Evolutionary conservation across 2,329 filamentous ascomycete genomes (phyloP), one percentile per base, ranked within the genome.

Genomic region (Diaporthe sp.): DNA sequence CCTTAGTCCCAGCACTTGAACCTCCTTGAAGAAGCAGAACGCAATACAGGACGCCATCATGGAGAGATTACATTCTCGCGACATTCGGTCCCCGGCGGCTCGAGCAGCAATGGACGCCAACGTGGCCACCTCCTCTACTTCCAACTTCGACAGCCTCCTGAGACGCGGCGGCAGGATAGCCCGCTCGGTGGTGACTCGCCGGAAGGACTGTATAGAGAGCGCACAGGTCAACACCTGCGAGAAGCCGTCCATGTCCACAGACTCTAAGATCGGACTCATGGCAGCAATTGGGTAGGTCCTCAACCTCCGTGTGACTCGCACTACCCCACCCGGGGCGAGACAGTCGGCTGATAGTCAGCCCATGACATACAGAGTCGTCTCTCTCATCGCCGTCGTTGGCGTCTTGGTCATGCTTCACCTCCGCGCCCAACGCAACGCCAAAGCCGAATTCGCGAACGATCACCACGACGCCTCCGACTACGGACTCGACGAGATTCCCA

Each of bases 401-500:
- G 12, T 77, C 28, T 49, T 77, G n/a, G 46, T 71, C 58, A 60
- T 72, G 68, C 73, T 77, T 22, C 76, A 77, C 49, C 39, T 72
- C 25, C 76, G 76, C 7, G 61, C 49, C 51, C 60, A 73, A 17
- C 76, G 44, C 44, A 55, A 46, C 75, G 79, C 80, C 72, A 76
- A 76, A 22, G 77, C 81, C 39, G 31, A 76, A 62, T 65, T 77
- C 67, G 39, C 77, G 77, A 37, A 81, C 83, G 75, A 78, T 75
- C 8, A 58, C 25, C 76, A 77, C 62, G 76, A 77, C 12, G 81
- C 87, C 31, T 80, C 81, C 34, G 82, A 88, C 80, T 87, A 87
- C 71, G 85, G 85, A 60, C 85, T 83, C 72, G 82, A 82, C 84
- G 83, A 87, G 77, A 78, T 82, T 51, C 73, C 76, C 15, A 34